A percentile compares a stretch with the other conserved stretches of the same genome.
Evolutionary conservation across 2,329 filamentous ascomycete species (phyloP).

Genomic region (Magnaporthales sp.): DNA sequence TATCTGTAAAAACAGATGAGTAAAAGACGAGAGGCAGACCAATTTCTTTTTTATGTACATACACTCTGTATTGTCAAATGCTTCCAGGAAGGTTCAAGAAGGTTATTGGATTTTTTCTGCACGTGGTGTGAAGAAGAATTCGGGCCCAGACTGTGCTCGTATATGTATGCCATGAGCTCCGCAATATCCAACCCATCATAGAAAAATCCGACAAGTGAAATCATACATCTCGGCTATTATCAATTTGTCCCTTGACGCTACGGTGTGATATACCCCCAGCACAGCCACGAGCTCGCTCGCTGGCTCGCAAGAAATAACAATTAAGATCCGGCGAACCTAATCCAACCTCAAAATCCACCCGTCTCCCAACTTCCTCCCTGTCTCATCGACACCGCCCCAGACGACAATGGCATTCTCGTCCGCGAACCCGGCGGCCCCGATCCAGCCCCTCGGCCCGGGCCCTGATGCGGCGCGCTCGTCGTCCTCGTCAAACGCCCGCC

Average conservation of each 20-base stretch:
- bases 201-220: neutral
- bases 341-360: slow-evolving; percentile 55
- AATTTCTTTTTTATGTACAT: slow-evolving; percentile 3
- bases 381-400: slow-evolving; percentile 49
- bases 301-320: neutral
- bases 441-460: slow-evolving; percentile 47
- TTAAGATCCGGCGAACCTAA: slow-evolving; percentile 13
- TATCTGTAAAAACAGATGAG: neutral
- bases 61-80: slow-evolving; percentile 5
- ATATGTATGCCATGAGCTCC: neutral
- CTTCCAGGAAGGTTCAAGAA: neutral
- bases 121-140: neutral
- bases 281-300: neutral
- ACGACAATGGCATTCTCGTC: slow-evolving; percentile 51
- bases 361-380: slow-evolving; percentile 45
- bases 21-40: neutral
- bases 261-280: neutral
- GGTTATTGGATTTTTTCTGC: neutral
- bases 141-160: neutral
- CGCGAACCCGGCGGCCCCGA: slow-evolving; percentile 47
- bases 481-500: slow-evolving; percentile 41
- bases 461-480: slow-evolving; percentile 32
- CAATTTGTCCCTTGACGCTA: neutral
- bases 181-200: neutral
- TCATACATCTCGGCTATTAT: neutral